Evolutionary conservation across 2,329 filamentous ascomycete species (phyloP).

Genomic region (Pestalotiopsis fici): DNA sequence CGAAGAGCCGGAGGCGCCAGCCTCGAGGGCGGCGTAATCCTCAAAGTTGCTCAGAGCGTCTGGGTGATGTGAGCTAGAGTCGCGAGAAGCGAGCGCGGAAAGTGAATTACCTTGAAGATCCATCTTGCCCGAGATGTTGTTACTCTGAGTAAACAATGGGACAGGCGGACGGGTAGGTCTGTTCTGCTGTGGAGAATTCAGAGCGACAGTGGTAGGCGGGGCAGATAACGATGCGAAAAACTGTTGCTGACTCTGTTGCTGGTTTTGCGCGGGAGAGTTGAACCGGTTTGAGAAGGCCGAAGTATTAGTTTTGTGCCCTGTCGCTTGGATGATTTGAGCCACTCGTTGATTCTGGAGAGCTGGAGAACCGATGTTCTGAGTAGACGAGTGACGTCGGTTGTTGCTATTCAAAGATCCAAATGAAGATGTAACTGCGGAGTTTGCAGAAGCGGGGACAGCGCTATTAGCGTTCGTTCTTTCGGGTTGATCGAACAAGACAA

Average conservation of each 20-base stretch:
- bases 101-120: constrained; percentile 54
- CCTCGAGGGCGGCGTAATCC: constrained; percentile 59
- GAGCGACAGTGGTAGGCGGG: constrained; percentile 58
- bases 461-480: constrained; percentile 45
- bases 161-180: constrained; percentile 65
- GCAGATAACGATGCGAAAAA: constrained; percentile 68
- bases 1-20: constrained; percentile 47
- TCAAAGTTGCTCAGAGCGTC: constrained; percentile 60
- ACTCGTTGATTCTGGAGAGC: constrained; percentile 60
- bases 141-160: constrained; percentile 68
- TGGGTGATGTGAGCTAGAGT: constrained; percentile 32
- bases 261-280: constrained; percentile 49
- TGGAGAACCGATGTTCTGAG: constrained; percentile 35
- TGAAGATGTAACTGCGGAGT: constrained; percentile 41
- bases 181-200: constrained; percentile 52
- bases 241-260: constrained; percentile 38
- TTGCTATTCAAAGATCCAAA: constrained; percentile 35
- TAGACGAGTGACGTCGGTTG: constrained; percentile 46
- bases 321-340: constrained; percentile 59
- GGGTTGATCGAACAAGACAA: constrained; percentile 71
- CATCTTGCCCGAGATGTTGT: constrained; percentile 48
- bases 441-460: constrained; percentile 43
- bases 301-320: constrained; percentile 55
- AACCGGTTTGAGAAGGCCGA: constrained; percentile 59
- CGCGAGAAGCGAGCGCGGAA: not conserved